Base-by-base conservation (phyloP, 179 eudicot species). In the Gypsophila paniculata region DNA sequence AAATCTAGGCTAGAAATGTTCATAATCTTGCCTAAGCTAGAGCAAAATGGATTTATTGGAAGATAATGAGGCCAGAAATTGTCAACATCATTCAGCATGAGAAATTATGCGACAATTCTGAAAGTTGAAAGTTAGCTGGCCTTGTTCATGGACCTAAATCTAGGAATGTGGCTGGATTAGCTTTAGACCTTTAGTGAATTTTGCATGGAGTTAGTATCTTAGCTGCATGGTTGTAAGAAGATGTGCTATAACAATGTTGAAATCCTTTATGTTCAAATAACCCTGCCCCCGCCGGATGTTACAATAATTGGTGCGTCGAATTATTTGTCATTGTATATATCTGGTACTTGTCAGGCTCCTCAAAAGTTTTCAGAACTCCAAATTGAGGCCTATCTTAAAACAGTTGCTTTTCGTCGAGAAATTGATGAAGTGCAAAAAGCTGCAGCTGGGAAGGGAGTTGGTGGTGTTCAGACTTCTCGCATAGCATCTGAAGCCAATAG, bases 371-470 rank as follows among this genome's bases (percentile, higher is more conserved):
- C 99, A 61, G 99, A 91, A 73, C 88, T 94, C 68, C 99, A 94
- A 82, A 91, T 91, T 74, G 87, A 94, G 82, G 76, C 99, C 74
- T 94, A 94, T 85, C 97, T 94, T 26, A 91, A 94, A 83, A 94
- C 99, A 23, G 99, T 94, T 73, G 99, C 99, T 73, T 94, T 94
- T 68, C 96, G 99, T 15, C 89, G 99, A 72, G 99, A 94, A 85
- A 94, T 94, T 61, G 87, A 89, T 86, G 82, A 81, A 83, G 99
- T 94, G 75, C 99, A 86, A 76, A 94, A 84, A 75, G 82, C 91
- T 76, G 96, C 99, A 73, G 83, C 92, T 46, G 96, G 97, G 72
- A 88, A 80, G 79, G 97, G 86, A 59, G 79, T 91, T 17, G 96
- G 87, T 72, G 99, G 97, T 77, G 85, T 94, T 69, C 94, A 88